Percentiles rank a stretch among this genome's conserved stretches.
Evolutionary conservation across 169 alveolate species (phyloP).

Genomic region (Theileria sp.): DNA sequence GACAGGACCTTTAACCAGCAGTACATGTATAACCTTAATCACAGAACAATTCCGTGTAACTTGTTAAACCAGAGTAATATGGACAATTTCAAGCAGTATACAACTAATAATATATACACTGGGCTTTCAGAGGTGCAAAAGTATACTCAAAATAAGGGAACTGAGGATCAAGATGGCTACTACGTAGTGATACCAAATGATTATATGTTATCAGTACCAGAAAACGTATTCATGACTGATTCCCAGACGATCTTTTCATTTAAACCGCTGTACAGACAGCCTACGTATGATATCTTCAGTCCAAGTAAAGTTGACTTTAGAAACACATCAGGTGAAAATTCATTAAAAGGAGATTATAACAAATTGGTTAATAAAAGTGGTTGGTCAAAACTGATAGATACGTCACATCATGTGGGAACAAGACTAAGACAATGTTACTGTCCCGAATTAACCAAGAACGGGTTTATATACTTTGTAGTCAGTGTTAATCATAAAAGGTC

Average conservation of each 20-base stretch:
- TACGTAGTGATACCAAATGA: conserved; percentile 45
- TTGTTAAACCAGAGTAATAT: conserved; percentile 31
- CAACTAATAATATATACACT: conserved; percentile 22
- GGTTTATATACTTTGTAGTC: conserved; percentile 76
- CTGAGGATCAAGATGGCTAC: conserved; percentile 49
- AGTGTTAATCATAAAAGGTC: conserved; percentile 69
- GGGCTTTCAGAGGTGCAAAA: neutral
- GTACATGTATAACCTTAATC: conserved; percentile 67
- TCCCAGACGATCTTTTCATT: conserved; percentile 55
- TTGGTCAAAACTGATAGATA: conserved; percentile 63
- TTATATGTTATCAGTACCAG: conserved; percentile 68
- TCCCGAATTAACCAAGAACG: conserved; percentile 54
- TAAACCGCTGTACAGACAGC: conserved; percentile 38
- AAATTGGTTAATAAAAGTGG: conserved; percentile 56
- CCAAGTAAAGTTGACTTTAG: neutral
- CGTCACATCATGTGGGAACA: conserved; percentile 51
- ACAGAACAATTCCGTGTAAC: conserved; percentile 68
- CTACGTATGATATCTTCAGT: conserved; percentile 6
- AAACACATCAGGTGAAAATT: neutral
- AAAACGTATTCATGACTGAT: conserved; percentile 42
- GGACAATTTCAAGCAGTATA: conserved; percentile 43
- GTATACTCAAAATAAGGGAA: neutral
- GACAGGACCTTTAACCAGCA: conserved; percentile 68
- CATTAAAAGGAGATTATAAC: conserved; percentile 15
- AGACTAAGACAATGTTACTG: conserved; percentile 60